Conservation (phyloP, 2,329 filamentous ascomycete genomes). For the Talaromyces marneffei region DNA sequence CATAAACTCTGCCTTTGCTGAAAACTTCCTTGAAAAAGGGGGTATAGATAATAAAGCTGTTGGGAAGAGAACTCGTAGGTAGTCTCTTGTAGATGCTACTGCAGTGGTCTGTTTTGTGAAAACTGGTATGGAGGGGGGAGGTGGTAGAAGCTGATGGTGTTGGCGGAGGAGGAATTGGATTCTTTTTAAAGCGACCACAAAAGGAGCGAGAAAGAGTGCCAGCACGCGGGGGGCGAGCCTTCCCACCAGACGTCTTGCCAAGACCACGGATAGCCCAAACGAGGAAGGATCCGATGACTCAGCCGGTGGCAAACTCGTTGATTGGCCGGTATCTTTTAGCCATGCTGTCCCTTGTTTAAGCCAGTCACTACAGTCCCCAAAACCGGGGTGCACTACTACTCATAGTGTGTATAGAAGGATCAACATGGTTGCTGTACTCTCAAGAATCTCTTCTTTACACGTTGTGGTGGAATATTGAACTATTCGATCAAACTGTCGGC, state of each 20-base stretch:
- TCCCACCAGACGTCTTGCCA: constrained; percentile 13
- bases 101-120: constrained; percentile 23
- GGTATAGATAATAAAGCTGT: constrained; percentile 22
- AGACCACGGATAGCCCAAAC: constrained; percentile 15
- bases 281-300: constrained; percentile 20
- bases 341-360: not conserved
- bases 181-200: not conserved
- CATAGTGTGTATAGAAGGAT: not conserved
- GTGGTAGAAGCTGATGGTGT: constrained; percentile 13
- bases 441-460: not conserved
- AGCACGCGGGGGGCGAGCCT: constrained; percentile 11
- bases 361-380: not conserved
- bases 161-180: not conserved
- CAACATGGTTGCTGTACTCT: not conserved
- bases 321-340: constrained; percentile 9
- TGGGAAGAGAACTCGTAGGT: constrained; percentile 25
- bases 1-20: constrained; percentile 81
- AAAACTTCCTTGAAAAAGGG: constrained; percentile 42
- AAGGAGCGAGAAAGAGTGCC: not conserved
- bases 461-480: not conserved
- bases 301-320: constrained; percentile 16
- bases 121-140: constrained; percentile 16
- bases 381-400: too few relatives aligned
- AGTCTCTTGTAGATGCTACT: not conserved
- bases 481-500: not conserved